Percentiles rank a stretch among this genome's conserved stretches.
These are phyloP conservation scores for Nicotiana otophora DNA, from an alignment of 257 asterid species.

Conservation along the genomic window DNA sequence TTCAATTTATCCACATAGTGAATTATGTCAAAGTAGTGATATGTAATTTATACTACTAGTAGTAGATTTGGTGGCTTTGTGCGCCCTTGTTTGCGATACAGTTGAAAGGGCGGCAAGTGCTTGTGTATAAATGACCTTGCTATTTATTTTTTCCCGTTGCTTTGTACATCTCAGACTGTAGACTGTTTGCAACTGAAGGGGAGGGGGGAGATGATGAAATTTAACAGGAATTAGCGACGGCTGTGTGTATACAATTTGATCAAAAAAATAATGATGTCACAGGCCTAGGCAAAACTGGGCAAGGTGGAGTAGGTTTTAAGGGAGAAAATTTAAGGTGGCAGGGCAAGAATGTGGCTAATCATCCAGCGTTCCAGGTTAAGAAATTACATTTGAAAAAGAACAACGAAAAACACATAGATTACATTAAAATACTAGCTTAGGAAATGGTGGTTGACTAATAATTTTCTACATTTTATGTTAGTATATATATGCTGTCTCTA, in stretches of 20 bases:
- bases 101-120: constrained; percentile 15
- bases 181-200: neutral
- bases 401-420: neutral
- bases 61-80: constrained; percentile 5
- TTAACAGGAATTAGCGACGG: neutral
- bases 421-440: neutral
- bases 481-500: neutral
- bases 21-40: constrained; percentile 8
- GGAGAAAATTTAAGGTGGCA: neutral
- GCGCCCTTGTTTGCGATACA: neutral
- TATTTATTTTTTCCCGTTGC: constrained; percentile 14
- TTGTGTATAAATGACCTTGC: constrained; percentile 35
- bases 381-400: neutral
- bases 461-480: neutral
- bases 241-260: neutral
- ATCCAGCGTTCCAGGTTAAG: neutral
- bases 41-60: constrained; percentile 24
- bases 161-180: constrained; percentile 25
- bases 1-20: constrained; percentile 48
- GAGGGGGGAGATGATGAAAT: neutral
- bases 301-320: neutral
- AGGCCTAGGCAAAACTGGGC: neutral
- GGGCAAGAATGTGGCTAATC: neutral
- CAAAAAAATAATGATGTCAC: neutral
- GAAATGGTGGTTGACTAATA: neutral